Percentiles rank a stretch among this genome's conserved stretches.
These are phyloP conservation scores for Atkinsonella hypoxylon DNA, from an alignment of 2,329 filamentous ascomycete genomes.

Conservation along the genomic window DNA sequence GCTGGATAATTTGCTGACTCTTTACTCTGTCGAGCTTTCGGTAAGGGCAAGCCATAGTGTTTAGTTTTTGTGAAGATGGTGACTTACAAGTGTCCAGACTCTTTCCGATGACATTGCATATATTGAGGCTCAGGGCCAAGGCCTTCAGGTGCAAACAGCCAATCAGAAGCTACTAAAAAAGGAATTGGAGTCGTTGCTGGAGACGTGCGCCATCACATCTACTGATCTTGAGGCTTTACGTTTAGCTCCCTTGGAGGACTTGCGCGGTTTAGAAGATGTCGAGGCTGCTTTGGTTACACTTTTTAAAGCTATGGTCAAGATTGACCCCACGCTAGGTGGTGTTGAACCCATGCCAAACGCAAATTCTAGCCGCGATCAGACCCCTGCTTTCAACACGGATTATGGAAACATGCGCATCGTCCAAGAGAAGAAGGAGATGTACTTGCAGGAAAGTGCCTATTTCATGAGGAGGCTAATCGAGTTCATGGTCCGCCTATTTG, in stretches of 20 bases:
- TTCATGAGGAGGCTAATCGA: constrained; percentile 73
- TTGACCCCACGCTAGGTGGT: constrained; percentile 66
- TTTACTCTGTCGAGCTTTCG: constrained; percentile 89
- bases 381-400: constrained; percentile 51
- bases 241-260: constrained; percentile 59
- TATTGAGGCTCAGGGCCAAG: constrained; percentile 94
- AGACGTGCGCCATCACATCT: constrained; percentile 78
- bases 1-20: constrained; percentile 80
- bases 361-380: constrained; percentile 30
- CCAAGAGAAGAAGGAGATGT: constrained; percentile 87
- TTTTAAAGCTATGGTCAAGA: constrained; percentile 87
- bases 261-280: constrained; percentile 61
- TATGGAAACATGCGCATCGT: constrained; percentile 88
- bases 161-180: constrained; percentile 91
- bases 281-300: constrained; percentile 68
- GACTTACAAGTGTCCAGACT: constrained; percentile 42
- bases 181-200: constrained; percentile 78
- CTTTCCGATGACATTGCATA: constrained; percentile 92
- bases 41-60: constrained; percentile 40
- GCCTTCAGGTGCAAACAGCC: constrained; percentile 89
- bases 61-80: neutral
- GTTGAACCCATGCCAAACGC: constrained; percentile 35
- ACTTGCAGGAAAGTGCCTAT: constrained; percentile 58
- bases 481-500: constrained; percentile 74
- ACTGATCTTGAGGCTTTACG: constrained; percentile 62